These are phyloP conservation scores for Catharanthus roseus DNA, from an alignment of 257 asterid genomes.

Conservation along the genomic window DNA sequence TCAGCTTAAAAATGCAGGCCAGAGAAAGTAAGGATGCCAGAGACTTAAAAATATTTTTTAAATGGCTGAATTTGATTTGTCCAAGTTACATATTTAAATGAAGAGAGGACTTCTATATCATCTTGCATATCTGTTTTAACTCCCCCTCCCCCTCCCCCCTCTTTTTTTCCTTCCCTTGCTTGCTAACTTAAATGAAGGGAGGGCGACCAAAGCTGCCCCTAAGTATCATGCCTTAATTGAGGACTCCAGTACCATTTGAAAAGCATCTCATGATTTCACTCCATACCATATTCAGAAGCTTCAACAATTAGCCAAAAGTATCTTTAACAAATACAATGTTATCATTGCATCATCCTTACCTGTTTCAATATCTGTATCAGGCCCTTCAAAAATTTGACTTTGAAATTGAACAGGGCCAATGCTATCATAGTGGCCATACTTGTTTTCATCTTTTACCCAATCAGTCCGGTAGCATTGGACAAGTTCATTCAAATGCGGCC, in stretches of 20 bases:
- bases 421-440: conserved; percentile 93
- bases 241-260: not conserved
- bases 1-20: too few relatives aligned
- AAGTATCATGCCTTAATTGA: not conserved
- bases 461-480: conserved; percentile 89
- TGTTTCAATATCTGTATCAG: conserved; percentile 92
- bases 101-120: not conserved
- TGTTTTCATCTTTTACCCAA: conserved; percentile 83
- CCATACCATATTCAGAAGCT: not conserved
- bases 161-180: not conserved
- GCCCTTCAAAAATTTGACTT: conserved; percentile 88
- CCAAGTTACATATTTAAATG: not conserved
- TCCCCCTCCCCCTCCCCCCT: too few relatives aligned
- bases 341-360: conserved; percentile 32
- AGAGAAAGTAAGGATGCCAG: too few relatives aligned
- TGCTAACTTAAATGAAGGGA: not conserved
- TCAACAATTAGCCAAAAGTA: not conserved
- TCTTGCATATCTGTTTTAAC: not conserved
- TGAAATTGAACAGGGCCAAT: conserved; percentile 58
- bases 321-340: not conserved
- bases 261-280: not conserved
- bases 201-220: not conserved
- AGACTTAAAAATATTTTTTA: too few relatives aligned
- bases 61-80: not conserved
- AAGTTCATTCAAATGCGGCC: conserved; percentile 98